A percentile compares a stretch with the other conserved stretches of the same genome.
Conservation (phyloP, 2,329 filamentous ascomycete genomes). For the Zymoseptoria brevis region DNA sequence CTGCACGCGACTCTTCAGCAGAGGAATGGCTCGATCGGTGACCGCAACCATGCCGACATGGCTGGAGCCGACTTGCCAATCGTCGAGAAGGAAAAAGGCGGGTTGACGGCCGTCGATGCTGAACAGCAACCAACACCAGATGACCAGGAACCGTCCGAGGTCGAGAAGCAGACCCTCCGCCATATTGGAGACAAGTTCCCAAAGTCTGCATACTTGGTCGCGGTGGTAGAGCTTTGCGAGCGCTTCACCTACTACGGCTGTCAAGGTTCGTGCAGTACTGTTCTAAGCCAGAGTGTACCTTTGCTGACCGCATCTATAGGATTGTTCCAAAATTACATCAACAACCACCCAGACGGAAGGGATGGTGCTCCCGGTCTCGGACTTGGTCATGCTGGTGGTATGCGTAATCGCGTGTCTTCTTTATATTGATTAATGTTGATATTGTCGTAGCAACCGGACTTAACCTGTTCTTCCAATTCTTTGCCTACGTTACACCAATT, state of each 20-base stretch:
- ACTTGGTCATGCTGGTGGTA: constrained; percentile 36
- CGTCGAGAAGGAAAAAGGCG: constrained; percentile 9
- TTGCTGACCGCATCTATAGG: constrained; percentile 24
- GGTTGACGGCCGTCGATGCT: constrained; percentile 11
- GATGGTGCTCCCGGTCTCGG: constrained; percentile 37
- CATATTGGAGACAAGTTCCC: constrained; percentile 42
- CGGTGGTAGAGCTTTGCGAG: constrained; percentile 44
- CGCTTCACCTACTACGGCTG: constrained; percentile 33
- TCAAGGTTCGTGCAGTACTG: neutral
- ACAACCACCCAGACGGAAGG: constrained; percentile 31
- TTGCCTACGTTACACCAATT: constrained; percentile 42
- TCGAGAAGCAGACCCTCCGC: constrained; percentile 37
- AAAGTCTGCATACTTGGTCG: constrained; percentile 40
- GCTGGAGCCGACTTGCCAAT: constrained; percentile 14
- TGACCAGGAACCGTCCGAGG: constrained; percentile 34
- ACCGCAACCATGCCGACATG: constrained; percentile 11
- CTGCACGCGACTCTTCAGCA: constrained; percentile 20
- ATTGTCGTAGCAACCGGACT: constrained; percentile 33
- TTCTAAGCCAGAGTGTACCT: too few relatives aligned
- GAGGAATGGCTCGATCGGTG: constrained; percentile 16
- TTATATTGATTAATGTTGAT: neutral
- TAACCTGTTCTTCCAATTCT: constrained; percentile 43
- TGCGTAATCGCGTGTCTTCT: constrained; percentile 13
- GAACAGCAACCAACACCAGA: constrained; percentile 19
- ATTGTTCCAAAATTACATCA: constrained; percentile 45